Percentiles rank a stretch among this genome's conserved stretches.
phyloP scores from a whole-genome alignment of 345 rosid species.

The Triadica sebifera region DNA sequence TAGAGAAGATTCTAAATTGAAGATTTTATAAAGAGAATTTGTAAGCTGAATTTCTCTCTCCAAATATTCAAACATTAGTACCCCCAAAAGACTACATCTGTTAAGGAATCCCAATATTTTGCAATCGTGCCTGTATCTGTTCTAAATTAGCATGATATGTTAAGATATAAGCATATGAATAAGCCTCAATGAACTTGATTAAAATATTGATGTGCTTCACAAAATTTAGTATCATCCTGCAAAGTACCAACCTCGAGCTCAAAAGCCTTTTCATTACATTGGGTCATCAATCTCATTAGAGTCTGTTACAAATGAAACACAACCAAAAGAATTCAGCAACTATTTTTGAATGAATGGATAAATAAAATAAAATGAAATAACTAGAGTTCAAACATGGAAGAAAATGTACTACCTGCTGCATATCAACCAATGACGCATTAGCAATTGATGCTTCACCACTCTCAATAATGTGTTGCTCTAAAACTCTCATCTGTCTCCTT shows the following conservation, averaged over 20 bases:
- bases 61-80: background rate
- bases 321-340: conserved; percentile 17
- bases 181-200: background rate
- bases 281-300: conserved; percentile 85
- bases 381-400: background rate
- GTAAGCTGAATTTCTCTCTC: conserved; percentile 5
- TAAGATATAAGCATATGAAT: background rate
- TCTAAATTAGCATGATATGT: background rate
- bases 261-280: conserved; percentile 92
- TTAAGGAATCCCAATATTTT: background rate
- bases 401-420: conserved; percentile 77
- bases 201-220: background rate
- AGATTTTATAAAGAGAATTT: background rate
- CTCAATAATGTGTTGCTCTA: conserved; percentile 86
- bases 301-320: conserved; percentile 54
- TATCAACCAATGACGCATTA: conserved; percentile 84
- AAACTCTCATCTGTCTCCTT: conserved; percentile 76
- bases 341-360: background rate
- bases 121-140: background rate
- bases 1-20: background rate
- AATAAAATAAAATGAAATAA: background rate
- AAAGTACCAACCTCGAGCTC: conserved; percentile 78
- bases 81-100: background rate
- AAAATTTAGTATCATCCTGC: background rate
- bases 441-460: conserved; percentile 92